Base-by-base conservation (phyloP, 2,329 filamentous ascomycete genomes). In the Tolypocladium paradoxum region DNA sequence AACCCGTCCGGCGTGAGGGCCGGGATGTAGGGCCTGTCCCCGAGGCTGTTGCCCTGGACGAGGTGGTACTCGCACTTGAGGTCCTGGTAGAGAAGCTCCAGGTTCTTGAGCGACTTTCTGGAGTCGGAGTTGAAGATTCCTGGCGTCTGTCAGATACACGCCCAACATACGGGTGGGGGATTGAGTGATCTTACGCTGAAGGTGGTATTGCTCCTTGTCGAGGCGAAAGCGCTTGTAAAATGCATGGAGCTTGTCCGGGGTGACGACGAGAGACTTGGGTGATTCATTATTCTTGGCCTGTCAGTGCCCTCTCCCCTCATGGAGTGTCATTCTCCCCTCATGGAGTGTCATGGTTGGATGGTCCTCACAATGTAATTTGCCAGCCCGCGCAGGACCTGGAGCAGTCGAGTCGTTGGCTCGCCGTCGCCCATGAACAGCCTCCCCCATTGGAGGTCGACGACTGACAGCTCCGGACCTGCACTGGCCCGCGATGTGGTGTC, bases 361-460 rank as follows among this genome's bases (percentile, higher is more conserved):
- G 6, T 1, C 67, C 78, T 61, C 71, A 90, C 87, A 62, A 95
- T 72, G 64, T 90, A 84, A 52, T 82, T 76, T 14, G 88, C 88
- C 53, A 95, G 73, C 0, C 88, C 88, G 53, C 83, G 76, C 49
- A 95, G 70, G 38, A 93, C 83, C 58, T 90, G 81, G 0, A 80
- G 79, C 18, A 92, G 75, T 50, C 88, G 76, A 48, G 75, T 68
- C 0, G 88, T 91, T 1, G 87, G 82, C 53, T 78, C 76, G 0
- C 84, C 86, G 31, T 83, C 75, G 3, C 75, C 72, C 48, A 87
- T 82, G 63, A 95, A 95, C 3, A 95, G 67, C 11, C 75, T 75
- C 6, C 88, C 86, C 90, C 90, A 95, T 63, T 84, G 84, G 63
- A 79, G 81, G 64, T 91, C 87, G 31, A 87, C 68, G 2, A 79